Percentiles rank a stretch among this genome's conserved stretches.
Evolutionary conservation across 2,329 filamentous ascomycete genomes (phyloP).

Genomic region (Ophioceras dolichostomum): DNA sequence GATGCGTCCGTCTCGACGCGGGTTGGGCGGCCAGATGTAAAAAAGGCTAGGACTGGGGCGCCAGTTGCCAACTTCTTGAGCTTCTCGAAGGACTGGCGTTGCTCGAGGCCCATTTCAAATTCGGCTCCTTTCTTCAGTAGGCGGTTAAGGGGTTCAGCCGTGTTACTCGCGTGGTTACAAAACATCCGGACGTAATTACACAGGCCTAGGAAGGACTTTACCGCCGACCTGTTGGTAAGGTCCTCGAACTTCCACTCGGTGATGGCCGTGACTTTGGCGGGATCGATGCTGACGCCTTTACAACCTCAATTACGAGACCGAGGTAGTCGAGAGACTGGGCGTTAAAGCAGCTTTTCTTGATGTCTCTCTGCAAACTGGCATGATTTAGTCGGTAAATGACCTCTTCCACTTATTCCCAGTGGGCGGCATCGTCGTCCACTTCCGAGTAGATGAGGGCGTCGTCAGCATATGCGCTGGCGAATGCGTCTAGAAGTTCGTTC

Average conservation of each 20-base stretch:
- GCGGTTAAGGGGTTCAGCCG: not conserved
- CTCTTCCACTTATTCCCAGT: not conserved
- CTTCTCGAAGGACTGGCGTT: not conserved
- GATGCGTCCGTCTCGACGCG: not conserved
- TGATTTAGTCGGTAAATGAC: not conserved
- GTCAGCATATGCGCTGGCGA: not conserved
- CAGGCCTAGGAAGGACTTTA: not conserved
- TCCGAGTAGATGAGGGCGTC: not conserved
- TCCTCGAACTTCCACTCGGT: not conserved
- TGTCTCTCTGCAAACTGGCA: not conserved
- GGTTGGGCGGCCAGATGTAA: not conserved
- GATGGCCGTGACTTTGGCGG: not conserved
- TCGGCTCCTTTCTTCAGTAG: not conserved
- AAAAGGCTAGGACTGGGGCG: not conserved
- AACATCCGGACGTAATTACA: not conserved
- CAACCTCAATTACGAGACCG: not conserved
- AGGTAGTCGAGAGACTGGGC: not conserved
- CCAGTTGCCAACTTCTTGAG: not conserved
- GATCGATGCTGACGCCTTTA: not conserved
- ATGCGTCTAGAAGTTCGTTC: not conserved
- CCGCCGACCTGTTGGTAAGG: not conserved
- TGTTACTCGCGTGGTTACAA: not conserved
- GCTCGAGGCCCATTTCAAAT: not conserved
- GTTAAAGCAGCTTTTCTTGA: not conserved
- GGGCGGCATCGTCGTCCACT: not conserved